Percentiles rank a stretch among this genome's conserved stretches.
These are phyloP conservation scores for Caloboletus inedulis DNA, from an alignment of 1,284 basidiomycete genomes.

Conservation along the genomic window DNA sequence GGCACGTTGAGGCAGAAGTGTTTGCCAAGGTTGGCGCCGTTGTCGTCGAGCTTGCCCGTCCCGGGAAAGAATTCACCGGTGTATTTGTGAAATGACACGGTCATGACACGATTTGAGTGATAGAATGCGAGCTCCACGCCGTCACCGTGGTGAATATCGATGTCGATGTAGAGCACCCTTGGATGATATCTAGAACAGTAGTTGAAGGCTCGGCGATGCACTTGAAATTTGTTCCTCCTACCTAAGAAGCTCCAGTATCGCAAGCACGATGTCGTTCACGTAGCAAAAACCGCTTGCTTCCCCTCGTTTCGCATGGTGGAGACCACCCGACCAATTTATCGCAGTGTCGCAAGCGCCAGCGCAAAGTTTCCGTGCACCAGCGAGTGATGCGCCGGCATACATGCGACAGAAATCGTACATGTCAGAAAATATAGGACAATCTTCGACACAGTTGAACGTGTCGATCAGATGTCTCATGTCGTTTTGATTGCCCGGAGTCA, in stretches of 20 bases:
- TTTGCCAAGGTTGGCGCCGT: conserved; percentile 84
- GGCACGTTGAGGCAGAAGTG: conserved; percentile 97
- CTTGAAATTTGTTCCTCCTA: conserved; percentile 33
- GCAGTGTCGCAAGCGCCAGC: conserved; percentile 92
- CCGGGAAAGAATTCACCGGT: conserved; percentile 98
- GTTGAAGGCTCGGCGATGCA: neutral
- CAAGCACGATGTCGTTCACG: conserved; percentile 93
- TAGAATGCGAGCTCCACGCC: conserved; percentile 98
- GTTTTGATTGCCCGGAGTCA: conserved; percentile 77
- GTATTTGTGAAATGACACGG: conserved; percentile 99
- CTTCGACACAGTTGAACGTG: conserved; percentile 87
- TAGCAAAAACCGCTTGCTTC: conserved; percentile 98
- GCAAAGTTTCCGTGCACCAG: conserved; percentile 83
- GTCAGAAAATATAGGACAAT: conserved; percentile 91
- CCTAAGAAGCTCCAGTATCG: conserved; percentile 90
- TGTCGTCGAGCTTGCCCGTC: conserved; percentile 90
- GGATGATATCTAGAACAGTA: conserved; percentile 67
- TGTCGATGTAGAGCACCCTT: conserved; percentile 93
- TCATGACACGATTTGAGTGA: conserved; percentile 96
- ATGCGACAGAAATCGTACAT: conserved; percentile 91
- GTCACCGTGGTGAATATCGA: conserved; percentile 97
- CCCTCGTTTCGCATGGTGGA: conserved; percentile 94
- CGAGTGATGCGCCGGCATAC: conserved; percentile 89
- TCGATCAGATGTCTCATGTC: conserved; percentile 75
- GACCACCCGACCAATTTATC: conserved; percentile 95